Conservation (phyloP, 805 yeast genomes). For the Kazachstania viticola region DNA sequence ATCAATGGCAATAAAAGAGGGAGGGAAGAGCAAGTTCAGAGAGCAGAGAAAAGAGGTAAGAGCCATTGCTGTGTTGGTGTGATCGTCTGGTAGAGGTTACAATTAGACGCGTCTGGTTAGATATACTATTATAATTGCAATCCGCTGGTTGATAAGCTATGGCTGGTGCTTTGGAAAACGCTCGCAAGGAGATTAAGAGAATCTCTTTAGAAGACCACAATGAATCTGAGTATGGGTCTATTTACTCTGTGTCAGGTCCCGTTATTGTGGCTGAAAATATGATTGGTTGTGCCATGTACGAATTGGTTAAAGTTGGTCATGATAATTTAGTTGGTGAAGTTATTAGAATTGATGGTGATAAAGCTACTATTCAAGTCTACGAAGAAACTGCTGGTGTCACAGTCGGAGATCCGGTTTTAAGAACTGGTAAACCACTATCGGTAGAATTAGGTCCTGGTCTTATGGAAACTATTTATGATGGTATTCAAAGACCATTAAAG, state of each 20-base stretch:
- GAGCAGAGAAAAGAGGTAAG: no score
- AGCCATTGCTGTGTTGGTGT: no score
- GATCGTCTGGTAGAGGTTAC: no score
- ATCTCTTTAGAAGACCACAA: constrained; percentile 63
- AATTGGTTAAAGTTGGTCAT: constrained; percentile 95
- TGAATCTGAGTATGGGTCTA: constrained; percentile 77
- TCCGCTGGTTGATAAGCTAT: constrained; percentile 5
- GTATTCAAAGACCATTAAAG: constrained; percentile 97
- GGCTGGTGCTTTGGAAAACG: constrained; percentile 97
- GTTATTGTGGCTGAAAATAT: constrained; percentile 95
- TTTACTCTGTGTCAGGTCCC: constrained; percentile 95
- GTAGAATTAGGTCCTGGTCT: constrained; percentile 99
- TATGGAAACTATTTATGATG: constrained; percentile 98
- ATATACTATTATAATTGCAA: no score
- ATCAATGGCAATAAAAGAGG: no score
- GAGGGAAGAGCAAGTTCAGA: no score
- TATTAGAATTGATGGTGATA: constrained; percentile 90
- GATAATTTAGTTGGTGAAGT: constrained; percentile 96
- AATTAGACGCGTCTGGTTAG: no score
- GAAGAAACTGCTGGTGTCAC: constrained; percentile 99
- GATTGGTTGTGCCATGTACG: constrained; percentile 99
- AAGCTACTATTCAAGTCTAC: constrained; percentile 96
- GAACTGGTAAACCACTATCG: constrained; percentile 98
- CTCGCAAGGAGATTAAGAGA: constrained; percentile 85
- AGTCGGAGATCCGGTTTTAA: constrained; percentile 95